These are phyloP conservation scores for Fonsecaea monophora DNA, from an alignment of 2,329 filamentous ascomycete genomes.

Conservation along the genomic window DNA sequence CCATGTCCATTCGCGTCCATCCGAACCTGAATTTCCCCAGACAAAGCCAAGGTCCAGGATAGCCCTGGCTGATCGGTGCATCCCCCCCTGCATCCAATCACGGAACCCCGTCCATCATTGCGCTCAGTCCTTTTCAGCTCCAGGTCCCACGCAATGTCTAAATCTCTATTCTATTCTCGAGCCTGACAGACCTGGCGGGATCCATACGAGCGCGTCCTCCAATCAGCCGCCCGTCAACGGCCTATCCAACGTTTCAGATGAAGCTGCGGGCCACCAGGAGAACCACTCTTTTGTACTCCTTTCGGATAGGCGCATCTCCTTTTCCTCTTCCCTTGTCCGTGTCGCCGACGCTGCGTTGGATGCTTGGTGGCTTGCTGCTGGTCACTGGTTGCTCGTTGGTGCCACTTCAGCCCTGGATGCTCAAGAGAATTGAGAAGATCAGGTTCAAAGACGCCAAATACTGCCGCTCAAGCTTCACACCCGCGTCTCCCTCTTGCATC, in stretches of 20 bases:
- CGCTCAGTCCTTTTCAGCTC: neutral
- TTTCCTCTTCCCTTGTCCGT: slow-evolving; percentile 20
- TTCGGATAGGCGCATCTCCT: slow-evolving; percentile 29
- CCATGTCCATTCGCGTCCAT: neutral
- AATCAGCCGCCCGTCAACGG: slow-evolving; percentile 16
- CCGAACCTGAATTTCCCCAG: slow-evolving; percentile 12
- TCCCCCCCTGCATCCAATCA: slow-evolving; percentile 30
- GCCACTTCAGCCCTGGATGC: slow-evolving; percentile 21
- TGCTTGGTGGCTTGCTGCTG: slow-evolving; percentile 4
- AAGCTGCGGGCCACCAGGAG: slow-evolving; percentile 8
- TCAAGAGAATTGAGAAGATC: neutral
- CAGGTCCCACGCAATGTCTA: neutral
- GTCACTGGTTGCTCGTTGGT: slow-evolving; percentile 10
- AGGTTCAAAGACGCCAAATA: neutral
- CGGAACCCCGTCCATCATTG: slow-evolving; percentile 22
- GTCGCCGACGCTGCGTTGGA: slow-evolving; percentile 7
- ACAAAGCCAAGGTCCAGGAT: slow-evolving; percentile 7
- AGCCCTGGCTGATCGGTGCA: slow-evolving; percentile 3
- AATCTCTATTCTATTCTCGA: slow-evolving; percentile 32
- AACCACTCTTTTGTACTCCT: slow-evolving; percentile 3
- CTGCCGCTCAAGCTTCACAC: neutral
- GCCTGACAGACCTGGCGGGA: slow-evolving; percentile 25
- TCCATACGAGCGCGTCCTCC: slow-evolving; percentile 24
- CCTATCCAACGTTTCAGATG: slow-evolving; percentile 34
- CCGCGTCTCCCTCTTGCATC: slow-evolving; percentile 4